Base-by-base conservation (phyloP, 345 rosid genomes). In the Sonneratia alba region DNA sequence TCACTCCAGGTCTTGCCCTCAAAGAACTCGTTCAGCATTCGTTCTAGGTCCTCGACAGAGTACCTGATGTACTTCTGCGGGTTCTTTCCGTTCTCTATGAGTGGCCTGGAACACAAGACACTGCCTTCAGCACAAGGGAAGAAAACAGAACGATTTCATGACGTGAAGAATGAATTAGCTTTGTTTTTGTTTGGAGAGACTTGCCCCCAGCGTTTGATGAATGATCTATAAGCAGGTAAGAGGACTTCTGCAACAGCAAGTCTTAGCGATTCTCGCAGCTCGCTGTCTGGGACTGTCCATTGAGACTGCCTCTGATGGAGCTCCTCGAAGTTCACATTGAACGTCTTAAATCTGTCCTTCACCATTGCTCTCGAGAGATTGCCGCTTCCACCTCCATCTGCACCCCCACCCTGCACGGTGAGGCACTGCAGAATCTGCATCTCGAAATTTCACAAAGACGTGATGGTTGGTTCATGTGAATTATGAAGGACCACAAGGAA, bases 211-310 rank as follows among this genome's bases (percentile, higher is more conserved):
- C 99, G 96, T 83, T 83, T 90, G 70, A 84, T 61, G 83, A 95
- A 95, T 5, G 99, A 95, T 85, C 99, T 78, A 68, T 87, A 88
- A 2, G 99, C 99, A 61, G 99, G 99, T 82, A 95, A 83, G 71
- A 95, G 90, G 34, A 95, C 96, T 79, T 95, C 98, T 1, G 99
- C 98, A 68, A 95, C 99, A 47, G 99, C 98, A 5, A 95, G 96
- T 71, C 97, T 87, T 43, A 95, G 77, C 34, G 98, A 95, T 71
- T 95, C 98, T 0, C 98, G 89, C 73, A 92, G 74, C 77, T 95
- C 98, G 16, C 96, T 92, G 86, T 95, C 99, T 0, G 97, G 99
- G 72, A 95, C 94, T 6, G 96, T 89, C 99, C 99, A 92, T 65
- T 95, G 99, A 32, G 92, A 90, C 82, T 95, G 99, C 74, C 96